Evolutionary conservation across 164 flowering plant genomes (phyloP).

Genomic region (Cinnamomum chago): DNA sequence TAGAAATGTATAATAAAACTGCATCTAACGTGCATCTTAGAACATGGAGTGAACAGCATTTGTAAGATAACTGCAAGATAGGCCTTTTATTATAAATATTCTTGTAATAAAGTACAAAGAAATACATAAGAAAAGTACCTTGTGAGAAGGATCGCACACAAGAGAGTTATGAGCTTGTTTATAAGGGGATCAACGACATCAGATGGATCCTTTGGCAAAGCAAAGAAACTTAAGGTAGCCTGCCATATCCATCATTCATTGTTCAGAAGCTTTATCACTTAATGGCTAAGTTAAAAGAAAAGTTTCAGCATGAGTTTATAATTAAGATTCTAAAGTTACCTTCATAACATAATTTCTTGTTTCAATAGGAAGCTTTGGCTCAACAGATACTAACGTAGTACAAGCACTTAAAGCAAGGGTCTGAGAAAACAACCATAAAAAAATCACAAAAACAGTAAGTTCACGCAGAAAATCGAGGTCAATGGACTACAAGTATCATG

Average conservation of each 20-base stretch:
- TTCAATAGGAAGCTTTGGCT: conserved; percentile 83
- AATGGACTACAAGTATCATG: neutral
- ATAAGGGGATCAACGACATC: conserved; percentile 77
- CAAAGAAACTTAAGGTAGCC: conserved; percentile 96
- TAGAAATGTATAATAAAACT: neutral
- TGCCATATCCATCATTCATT: conserved; percentile 31
- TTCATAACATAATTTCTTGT: conserved; percentile 86
- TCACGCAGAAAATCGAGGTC: neutral
- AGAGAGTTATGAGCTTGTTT: conserved; percentile 76
- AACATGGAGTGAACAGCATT: too few relatives aligned
- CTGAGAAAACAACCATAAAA: conserved; percentile 28
- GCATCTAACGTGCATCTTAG: neutral
- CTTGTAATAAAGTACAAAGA: neutral
- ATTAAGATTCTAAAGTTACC: conserved; percentile 35
- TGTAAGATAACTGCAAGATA: too few relatives aligned
- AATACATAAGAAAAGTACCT: conserved; percentile 42
- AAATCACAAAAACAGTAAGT: neutral
- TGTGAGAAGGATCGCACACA: conserved; percentile 89
- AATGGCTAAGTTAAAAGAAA: neutral
- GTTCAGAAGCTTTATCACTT: neutral
- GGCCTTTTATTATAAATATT: too few relatives aligned
- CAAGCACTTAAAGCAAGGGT: conserved; percentile 90
- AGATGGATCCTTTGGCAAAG: conserved; percentile 77
- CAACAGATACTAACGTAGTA: conserved; percentile 93
- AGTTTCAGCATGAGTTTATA: neutral